phyloP scores from a whole-genome alignment of 495 filamentous ascomycete species.

The Pseudomonodictys pantanalensis region DNA sequence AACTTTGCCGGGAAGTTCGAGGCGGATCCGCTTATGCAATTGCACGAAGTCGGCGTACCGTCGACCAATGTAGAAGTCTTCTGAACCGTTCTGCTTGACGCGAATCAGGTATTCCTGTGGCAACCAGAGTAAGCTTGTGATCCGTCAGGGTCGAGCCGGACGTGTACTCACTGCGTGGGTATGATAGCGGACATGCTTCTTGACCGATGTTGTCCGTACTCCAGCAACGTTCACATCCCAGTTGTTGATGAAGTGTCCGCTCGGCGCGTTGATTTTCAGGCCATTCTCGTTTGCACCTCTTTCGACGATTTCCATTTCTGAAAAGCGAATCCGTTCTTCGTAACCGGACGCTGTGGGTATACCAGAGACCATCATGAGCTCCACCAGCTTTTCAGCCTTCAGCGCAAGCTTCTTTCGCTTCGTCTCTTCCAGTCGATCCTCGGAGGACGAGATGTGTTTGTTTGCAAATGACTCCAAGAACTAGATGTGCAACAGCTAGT shows the following conservation, averaged over 20 bases:
- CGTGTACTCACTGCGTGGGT: conserved; percentile 76
- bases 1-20: conserved; percentile 87
- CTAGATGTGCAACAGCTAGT: conserved; percentile 44
- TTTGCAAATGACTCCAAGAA: conserved; percentile 98
- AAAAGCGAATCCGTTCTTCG: conserved; percentile 92
- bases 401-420: conserved; percentile 87
- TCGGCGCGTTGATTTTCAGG: conserved; percentile 76
- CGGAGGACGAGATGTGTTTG: conserved; percentile 94
- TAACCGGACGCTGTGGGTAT: conserved; percentile 95
- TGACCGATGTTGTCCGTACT: conserved; percentile 74
- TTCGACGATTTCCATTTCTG: conserved; percentile 94
- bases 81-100: conserved; percentile 67
- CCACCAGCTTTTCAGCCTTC: conserved; percentile 92
- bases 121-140: background rate
- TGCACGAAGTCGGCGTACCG: conserved; percentile 84
- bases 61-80: conserved; percentile 73
- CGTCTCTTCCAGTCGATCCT: conserved; percentile 92
- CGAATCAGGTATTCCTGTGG: conserved; percentile 82
- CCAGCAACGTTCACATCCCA: conserved; percentile 97
- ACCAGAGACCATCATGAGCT: conserved; percentile 98
- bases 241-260: conserved; percentile 86
- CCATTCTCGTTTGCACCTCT: conserved; percentile 87
- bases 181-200: conserved; percentile 85
- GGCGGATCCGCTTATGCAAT: conserved; percentile 73
- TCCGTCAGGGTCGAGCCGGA: background rate